Evolutionary conservation across 495 filamentous ascomycete genomes (phyloP).

Genomic region (Ascodesmis nigricans): DNA sequence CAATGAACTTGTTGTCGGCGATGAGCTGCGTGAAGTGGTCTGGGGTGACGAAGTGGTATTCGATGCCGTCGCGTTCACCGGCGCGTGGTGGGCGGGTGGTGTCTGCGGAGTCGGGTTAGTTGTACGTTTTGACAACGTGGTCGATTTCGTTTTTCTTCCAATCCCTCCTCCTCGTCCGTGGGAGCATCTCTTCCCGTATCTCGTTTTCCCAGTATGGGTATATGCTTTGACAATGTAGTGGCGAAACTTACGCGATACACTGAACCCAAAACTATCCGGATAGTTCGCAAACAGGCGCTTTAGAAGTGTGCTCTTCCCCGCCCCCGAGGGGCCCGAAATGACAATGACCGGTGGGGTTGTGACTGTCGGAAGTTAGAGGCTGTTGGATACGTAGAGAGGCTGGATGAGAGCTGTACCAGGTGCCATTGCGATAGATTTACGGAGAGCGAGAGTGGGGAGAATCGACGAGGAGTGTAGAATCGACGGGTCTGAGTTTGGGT

Average conservation of each 20-base stretch:
- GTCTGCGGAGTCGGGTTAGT: too few relatives aligned
- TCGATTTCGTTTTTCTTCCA: too few relatives aligned
- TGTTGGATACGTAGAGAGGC: background rate
- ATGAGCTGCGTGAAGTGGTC: conserved; percentile 50
- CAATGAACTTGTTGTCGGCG: conserved; percentile 54
- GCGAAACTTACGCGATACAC: conserved; percentile 34
- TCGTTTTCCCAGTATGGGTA: too few relatives aligned
- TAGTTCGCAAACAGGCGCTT: conserved; percentile 43
- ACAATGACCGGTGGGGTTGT: conserved; percentile 40
- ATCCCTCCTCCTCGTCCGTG: too few relatives aligned
- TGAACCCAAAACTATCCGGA: conserved; percentile 56
- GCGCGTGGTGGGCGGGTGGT: conserved; percentile 59
- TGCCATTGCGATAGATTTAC: too few relatives aligned
- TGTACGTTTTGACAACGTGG: too few relatives aligned
- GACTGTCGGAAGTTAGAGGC: background rate
- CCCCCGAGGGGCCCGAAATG: conserved; percentile 67
- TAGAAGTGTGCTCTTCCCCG: conserved; percentile 72
- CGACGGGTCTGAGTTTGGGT: too few relatives aligned
- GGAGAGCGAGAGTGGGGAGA: too few relatives aligned
- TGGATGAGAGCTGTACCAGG: too few relatives aligned
- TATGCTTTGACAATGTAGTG: too few relatives aligned
- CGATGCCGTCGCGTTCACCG: conserved; percentile 50
- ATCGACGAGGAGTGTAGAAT: too few relatives aligned
- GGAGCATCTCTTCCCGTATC: too few relatives aligned
- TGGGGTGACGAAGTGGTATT: conserved; percentile 56